These are phyloP conservation scores for Tulasnella sp. DNA, from an alignment of 768 basidiomycete genomes.

Conservation along the genomic window DNA sequence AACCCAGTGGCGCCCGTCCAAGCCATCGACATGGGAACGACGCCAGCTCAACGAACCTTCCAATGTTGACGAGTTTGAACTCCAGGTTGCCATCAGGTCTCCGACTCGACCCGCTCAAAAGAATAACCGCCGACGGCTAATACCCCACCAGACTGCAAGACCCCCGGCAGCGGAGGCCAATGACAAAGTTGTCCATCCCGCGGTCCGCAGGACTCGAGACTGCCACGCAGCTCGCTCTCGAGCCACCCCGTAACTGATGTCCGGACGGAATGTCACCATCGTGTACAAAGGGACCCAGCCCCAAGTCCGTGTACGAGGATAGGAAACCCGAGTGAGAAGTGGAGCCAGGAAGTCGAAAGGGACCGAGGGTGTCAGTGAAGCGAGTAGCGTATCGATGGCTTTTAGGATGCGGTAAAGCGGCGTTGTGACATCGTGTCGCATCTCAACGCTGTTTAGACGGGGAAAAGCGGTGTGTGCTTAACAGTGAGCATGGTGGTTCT, in stretches of 20 bases:
- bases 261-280: conserved; percentile 97
- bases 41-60: background rate
- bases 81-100: no score
- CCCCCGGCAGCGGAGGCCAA: conserved; percentile 44
- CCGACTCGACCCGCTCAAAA: background rate
- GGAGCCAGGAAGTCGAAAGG: conserved; percentile 56
- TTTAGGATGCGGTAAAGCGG: conserved; percentile 78
- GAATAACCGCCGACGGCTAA: conserved; percentile 46
- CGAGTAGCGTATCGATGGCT: conserved; percentile 68
- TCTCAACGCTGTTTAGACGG: conserved; percentile 68
- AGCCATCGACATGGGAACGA: background rate
- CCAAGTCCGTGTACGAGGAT: conserved; percentile 48
- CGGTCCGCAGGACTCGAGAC: conserved; percentile 57
- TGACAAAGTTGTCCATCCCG: conserved; percentile 49
- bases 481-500: background rate
- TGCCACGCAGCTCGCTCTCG: conserved; percentile 72
- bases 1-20: background rate
- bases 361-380: conserved; percentile 40
- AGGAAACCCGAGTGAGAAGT: conserved; percentile 52
- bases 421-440: conserved; percentile 90
- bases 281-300: conserved; percentile 96
- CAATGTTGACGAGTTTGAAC: background rate
- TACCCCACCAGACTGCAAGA: conserved; percentile 46
- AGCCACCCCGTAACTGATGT: conserved; percentile 87
- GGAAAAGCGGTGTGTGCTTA: conserved; percentile 5